These are phyloP conservation scores for Nigrograna mackinnonii DNA, from an alignment of 2,329 filamentous ascomycete species.

Conservation along the genomic window DNA sequence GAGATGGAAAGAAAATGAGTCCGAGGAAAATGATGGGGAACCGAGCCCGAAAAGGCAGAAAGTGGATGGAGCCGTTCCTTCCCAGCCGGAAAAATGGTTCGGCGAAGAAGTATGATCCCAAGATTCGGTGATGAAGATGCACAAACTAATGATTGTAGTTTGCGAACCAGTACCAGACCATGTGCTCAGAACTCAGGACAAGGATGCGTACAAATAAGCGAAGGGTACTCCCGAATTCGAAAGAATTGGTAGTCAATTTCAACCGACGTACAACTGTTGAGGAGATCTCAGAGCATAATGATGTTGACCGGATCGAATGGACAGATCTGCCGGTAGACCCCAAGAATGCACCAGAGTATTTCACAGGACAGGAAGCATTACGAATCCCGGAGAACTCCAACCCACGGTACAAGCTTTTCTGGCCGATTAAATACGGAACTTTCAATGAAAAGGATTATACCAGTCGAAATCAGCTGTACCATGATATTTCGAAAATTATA, in stretches of 20 bases:
- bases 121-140: background rate
- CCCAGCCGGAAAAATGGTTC: constrained; percentile 76
- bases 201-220: constrained; percentile 94
- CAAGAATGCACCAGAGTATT: constrained; percentile 70
- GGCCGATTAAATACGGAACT: constrained; percentile 85
- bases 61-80: constrained; percentile 63
- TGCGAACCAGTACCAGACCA: constrained; percentile 70
- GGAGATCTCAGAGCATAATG: constrained; percentile 90
- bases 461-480: constrained; percentile 76
- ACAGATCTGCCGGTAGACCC: constrained; percentile 72
- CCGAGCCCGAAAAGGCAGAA: constrained; percentile 72
- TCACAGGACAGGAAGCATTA: constrained; percentile 80
- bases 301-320: constrained; percentile 92
- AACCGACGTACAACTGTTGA: constrained; percentile 85
- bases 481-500: constrained; percentile 85
- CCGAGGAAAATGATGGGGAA: constrained; percentile 78
- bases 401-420: constrained; percentile 89
- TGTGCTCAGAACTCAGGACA: constrained; percentile 84
- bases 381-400: constrained; percentile 87
- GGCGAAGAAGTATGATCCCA: constrained; percentile 69
- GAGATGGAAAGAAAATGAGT: constrained; percentile 76
- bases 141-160: constrained; percentile 38
- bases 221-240: constrained; percentile 94
- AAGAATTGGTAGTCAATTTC: constrained; percentile 93
- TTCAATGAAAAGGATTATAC: constrained; percentile 89